Evolutionary conservation across 108 stramenopile genomes (phyloP).

Genomic region (Nitzschia palea): DNA sequence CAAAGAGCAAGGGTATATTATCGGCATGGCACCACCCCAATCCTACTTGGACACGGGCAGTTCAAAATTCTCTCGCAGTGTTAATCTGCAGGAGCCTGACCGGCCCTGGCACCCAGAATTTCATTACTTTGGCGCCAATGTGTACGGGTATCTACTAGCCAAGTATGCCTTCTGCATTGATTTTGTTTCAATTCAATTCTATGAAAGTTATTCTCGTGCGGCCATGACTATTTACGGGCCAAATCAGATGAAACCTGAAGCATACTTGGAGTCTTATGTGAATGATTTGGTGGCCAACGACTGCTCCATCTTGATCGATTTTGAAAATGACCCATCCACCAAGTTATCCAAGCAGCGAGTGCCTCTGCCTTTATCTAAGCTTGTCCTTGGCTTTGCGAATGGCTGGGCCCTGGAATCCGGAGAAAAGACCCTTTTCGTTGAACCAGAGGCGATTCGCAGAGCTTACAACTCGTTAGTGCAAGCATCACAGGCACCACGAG

Average conservation of each 20-base stretch:
- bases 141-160: slow-evolving; percentile 74
- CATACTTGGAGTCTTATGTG: slow-evolving; percentile 36
- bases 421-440: slow-evolving; percentile 36
- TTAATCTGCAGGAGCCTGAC: slow-evolving; percentile 48
- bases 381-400: slow-evolving; percentile 74
- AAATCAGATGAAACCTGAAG: slow-evolving; percentile 14
- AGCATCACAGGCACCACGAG: slow-evolving; percentile 35
- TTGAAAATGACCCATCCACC: slow-evolving; percentile 33
- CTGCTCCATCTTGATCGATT: slow-evolving; percentile 22
- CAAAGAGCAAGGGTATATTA: slow-evolving; percentile 59
- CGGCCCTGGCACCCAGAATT: slow-evolving; percentile 46
- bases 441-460: slow-evolving; percentile 19
- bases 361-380: slow-evolving; percentile 44
- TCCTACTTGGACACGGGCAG: slow-evolving; percentile 69
- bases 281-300: not conserved
- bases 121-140: slow-evolving; percentile 71
- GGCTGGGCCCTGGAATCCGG: slow-evolving; percentile 17
- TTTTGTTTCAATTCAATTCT: slow-evolving; percentile 79
- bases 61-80: slow-evolving; percentile 29
- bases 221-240: slow-evolving; percentile 42
- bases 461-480: slow-evolving; percentile 34
- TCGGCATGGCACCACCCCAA: slow-evolving; percentile 84
- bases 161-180: slow-evolving; percentile 74
- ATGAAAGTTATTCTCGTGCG: slow-evolving; percentile 79
- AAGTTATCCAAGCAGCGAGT: slow-evolving; percentile 20